Base-by-base conservation (phyloP, 2,329 filamentous ascomycete genomes). In the Epichloe hybrida region DNA sequence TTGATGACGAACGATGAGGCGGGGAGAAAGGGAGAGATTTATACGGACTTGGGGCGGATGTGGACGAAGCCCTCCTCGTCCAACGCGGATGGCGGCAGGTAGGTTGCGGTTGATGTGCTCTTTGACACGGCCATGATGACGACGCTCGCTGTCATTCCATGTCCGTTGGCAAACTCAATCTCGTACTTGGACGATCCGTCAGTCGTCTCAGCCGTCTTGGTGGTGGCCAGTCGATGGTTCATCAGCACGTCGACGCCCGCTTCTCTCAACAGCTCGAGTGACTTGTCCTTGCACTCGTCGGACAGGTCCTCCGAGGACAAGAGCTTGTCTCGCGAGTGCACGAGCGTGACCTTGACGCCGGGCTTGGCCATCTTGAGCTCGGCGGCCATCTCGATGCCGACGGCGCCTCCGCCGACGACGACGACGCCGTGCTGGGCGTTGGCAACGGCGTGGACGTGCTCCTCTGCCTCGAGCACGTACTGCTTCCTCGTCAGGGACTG, bases 311-410 rank as follows among this genome's bases (percentile, higher is more conserved):
- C 87, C 0, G 83, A 79, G 0, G 84, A 88, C 7, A 91, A 72
- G 1, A 91, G 75, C 58, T 78, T 78, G 27, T 76, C 71, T 20
- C 84, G 74, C 4, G 86, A 89, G 63, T 91, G 87, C 4, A 88
- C 77, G 1, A 93, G 75, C 1, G 80, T 86, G n/a, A 91, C 81
- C 40, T 76, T 75, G 50, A 80, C 69, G 11, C 75, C 59, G 0
- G 87, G 85, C 54, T 83, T 74, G 23, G 81, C 69, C 44, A 77
- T 64, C 66, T 89, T 90, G 50, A 90, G 70, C 67, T 93, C 86
- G 1, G 84, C 80, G 0, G 87, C 85, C 75, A 91, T 88, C 63
- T 91, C 86, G 50, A 90, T 81, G 8, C 87, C 87, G 1, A 90
- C 86, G 6, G 86, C 87, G 47, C 84, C 68, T 55, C 86, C 86